Base-by-base conservation (phyloP, 1,284 basidiomycete species). In the Papiliotrema laurentii region DNA sequence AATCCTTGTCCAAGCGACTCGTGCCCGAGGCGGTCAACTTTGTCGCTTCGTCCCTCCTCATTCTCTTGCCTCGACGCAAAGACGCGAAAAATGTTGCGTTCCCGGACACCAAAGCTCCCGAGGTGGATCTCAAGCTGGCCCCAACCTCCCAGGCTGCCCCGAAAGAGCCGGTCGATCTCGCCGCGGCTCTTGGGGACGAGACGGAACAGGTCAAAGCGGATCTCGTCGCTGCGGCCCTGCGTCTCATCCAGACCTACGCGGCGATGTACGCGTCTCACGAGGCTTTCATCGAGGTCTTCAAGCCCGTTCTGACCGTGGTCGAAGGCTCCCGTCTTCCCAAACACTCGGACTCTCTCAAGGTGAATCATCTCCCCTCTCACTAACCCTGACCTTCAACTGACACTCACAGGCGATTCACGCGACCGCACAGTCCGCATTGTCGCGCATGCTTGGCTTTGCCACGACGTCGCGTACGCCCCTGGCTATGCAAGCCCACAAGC, bases 11-110 rank as follows among this genome's bases (percentile, higher is more conserved):
- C 14, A 90, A 88, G 66, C 83, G 94, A 4, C 75, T 94, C 34
- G 81, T 96, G 3, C 96, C 96, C 0, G 96, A 99, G 71, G 88
- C 81, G 2, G 68, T 92, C 56, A 94, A 88, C 71, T 94, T 94
- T 66, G 65, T 90, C 28, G 75, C 84, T 16, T 85, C 85, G 52
- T 69, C 82, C 3, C 69, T 89, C 28, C 73, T 90, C 22, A 82
- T 88, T 58, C 80, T 97, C 9, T 79, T 84, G 0, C 87, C 87
- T 0, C 66, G 72, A 73, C 28, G 66, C 64, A 33, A 71, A 73
- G 40, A 74, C 76, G 55, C 59, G 21, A 36, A 47, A 9, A 1
- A 83, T 1, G 73, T 71, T 4, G 85, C 87, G 0, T 77, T 80
- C n/a, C 87, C 84, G 9, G 88, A 92, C 66, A 81, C 89, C 2